phyloP scores from a whole-genome alignment of 495 filamentous ascomycete species.

The Paragyromitra xinjiangensis region DNA sequence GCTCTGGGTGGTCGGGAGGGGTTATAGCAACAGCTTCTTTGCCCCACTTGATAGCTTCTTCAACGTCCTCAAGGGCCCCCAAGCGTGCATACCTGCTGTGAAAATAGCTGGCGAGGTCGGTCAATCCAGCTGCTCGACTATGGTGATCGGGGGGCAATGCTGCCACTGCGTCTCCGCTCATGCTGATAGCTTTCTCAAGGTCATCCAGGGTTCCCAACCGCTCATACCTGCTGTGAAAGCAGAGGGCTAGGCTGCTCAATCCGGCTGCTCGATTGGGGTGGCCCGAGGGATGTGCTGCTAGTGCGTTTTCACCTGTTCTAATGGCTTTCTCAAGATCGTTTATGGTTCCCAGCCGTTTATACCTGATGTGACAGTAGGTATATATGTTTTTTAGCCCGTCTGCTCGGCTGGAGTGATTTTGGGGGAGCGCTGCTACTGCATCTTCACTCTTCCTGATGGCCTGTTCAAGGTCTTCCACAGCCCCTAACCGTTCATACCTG shows the following conservation, averaged over 20 bases:
- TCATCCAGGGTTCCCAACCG: background rate
- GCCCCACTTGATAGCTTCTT: background rate
- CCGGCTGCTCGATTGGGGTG: background rate
- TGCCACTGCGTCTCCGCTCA: background rate
- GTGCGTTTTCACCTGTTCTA: background rate
- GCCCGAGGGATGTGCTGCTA: background rate
- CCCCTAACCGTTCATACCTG: background rate
- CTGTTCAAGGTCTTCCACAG: background rate
- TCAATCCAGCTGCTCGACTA: background rate
- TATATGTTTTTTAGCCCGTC: background rate
- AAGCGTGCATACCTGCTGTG: background rate
- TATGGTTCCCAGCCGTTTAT: background rate
- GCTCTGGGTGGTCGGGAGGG: background rate
- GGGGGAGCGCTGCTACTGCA: background rate
- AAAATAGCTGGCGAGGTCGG: background rate
- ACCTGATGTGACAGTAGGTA: background rate
- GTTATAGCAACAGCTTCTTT: background rate
- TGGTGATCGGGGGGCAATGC: background rate
- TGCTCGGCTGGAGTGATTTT: background rate
- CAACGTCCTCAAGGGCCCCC: background rate
- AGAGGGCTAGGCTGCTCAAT: background rate
- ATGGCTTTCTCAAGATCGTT: background rate
- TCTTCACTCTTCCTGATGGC: background rate
- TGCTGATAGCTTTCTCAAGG: background rate
- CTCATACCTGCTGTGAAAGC: background rate